These are phyloP conservation scores for Penicillium hesseltinei DNA, from an alignment of 2,329 filamentous ascomycete species.

Conservation along the genomic window DNA sequence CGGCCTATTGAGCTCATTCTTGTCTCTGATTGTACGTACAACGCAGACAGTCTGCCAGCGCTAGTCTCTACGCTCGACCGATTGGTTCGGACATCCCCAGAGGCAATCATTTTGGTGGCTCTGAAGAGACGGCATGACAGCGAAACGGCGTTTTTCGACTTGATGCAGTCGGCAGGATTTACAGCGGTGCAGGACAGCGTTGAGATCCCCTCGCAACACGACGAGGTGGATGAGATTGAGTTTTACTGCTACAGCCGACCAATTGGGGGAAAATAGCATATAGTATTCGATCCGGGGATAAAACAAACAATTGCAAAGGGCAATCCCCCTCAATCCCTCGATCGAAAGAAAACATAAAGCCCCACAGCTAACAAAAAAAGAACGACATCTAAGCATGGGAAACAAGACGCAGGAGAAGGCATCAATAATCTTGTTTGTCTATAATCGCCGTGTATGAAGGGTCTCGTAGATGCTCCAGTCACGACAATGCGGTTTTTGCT, in stretches of 20 bases:
- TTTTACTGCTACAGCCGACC: conserved; percentile 36
- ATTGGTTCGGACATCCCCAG: conserved; percentile 50
- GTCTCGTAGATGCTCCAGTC: not conserved
- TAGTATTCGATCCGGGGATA: not conserved
- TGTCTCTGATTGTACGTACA: conserved; percentile 72
- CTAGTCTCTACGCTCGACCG: conserved; percentile 58
- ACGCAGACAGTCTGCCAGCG: conserved; percentile 63
- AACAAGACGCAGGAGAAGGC: too few species aligned
- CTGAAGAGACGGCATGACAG: conserved; percentile 67
- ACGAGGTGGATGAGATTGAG: conserved; percentile 38
- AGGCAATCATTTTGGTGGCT: conserved; percentile 56
- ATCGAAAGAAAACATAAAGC: not conserved
- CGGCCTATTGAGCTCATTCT: conserved; percentile 58
- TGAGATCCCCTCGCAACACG: conserved; percentile 39
- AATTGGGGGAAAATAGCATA: not conserved
- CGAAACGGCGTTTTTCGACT: conserved; percentile 64
- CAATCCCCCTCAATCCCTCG: too few species aligned
- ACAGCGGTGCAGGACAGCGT: conserved; percentile 31
- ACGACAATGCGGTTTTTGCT: not conserved
- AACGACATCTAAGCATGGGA: too few species aligned
- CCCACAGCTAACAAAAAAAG: not conserved
- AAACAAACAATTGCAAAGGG: not conserved
- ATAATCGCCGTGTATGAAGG: not conserved
- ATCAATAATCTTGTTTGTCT: not conserved
- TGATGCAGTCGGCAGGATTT: conserved; percentile 50